A percentile compares a stretch with the other conserved stretches of the same genome.
Evolutionary conservation across 1,284 basidiomycete species (phyloP).

Genomic region (Salmacisia buchloeana): DNA sequence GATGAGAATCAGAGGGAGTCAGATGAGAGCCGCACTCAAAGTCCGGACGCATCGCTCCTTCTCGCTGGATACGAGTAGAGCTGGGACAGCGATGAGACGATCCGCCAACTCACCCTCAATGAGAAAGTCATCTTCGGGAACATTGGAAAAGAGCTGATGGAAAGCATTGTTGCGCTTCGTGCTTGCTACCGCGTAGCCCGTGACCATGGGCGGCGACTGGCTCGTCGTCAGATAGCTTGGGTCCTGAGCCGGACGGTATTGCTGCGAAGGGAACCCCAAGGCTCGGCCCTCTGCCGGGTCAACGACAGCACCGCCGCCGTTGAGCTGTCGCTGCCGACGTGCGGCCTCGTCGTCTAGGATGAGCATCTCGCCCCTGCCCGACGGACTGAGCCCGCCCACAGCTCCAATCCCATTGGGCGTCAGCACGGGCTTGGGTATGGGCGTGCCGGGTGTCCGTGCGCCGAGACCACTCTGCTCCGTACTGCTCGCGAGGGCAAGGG

Average conservation of each 20-base stretch:
- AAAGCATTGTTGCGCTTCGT: slow-evolving; percentile 92
- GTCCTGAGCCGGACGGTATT: no score
- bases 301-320: no score
- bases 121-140: slow-evolving; percentile 93
- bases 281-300: no score
- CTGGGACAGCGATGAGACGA: neutral
- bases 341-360: slow-evolving; percentile 27
- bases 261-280: no score
- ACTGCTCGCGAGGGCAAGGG: neutral
- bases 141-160: slow-evolving; percentile 75
- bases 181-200: slow-evolving; percentile 91
- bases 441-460: neutral
- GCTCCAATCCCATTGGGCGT: slow-evolving; percentile 29
- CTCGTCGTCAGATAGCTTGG: neutral
- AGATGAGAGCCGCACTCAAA: slow-evolving; percentile 3
- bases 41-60: neutral
- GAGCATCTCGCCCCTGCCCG: slow-evolving; percentile 22
- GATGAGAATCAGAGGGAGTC: neutral
- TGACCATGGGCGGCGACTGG: slow-evolving; percentile 20
- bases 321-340: neutral
- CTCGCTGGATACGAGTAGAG: no score
- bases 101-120: slow-evolving; percentile 71
- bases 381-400: slow-evolving; percentile 20
- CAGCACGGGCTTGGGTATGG: slow-evolving; percentile 13
- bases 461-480: neutral